These are phyloP conservation scores for Gynostemma pentaphyllum DNA, from an alignment of 306 rosid genomes.

Conservation along the genomic window DNA sequence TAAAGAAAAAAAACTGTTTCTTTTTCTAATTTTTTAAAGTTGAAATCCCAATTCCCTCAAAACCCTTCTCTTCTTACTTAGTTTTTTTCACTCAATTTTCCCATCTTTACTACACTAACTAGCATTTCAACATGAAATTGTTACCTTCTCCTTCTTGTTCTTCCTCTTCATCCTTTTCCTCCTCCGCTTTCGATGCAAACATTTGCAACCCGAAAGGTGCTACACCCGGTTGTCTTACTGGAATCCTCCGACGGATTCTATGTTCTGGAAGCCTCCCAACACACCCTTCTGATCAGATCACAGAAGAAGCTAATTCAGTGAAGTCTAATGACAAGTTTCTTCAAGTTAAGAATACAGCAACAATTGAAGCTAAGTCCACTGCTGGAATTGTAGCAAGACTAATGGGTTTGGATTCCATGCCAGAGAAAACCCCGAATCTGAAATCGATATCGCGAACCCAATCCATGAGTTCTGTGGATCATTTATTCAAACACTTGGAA, in stretches of 20 bases:
- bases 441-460: slow-evolving; percentile 31
- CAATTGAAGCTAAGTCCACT: slow-evolving; percentile 13
- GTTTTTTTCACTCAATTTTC: background rate
- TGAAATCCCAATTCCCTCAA: background rate
- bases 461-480: slow-evolving; percentile 53
- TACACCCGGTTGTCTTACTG: slow-evolving; percentile 41
- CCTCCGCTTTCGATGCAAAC: slow-evolving; percentile 20
- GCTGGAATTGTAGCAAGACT: slow-evolving; percentile 71
- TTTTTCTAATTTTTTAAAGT: background rate
- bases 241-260: slow-evolving; percentile 60
- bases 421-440: slow-evolving; percentile 15
- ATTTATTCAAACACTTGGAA: slow-evolving; percentile 9
- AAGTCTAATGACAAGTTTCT: background rate
- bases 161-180: slow-evolving; percentile 32
- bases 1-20: background rate
- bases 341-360: slow-evolving; percentile 17
- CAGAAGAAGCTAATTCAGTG: slow-evolving; percentile 21
- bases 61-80: background rate
- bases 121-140: slow-evolving; percentile 44
- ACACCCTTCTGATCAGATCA: slow-evolving; percentile 47
- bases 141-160: slow-evolving; percentile 29
- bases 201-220: slow-evolving; percentile 46
- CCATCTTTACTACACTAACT: background rate
- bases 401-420: slow-evolving; percentile 74
- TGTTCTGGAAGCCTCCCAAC: slow-evolving; percentile 68